Conservation (phyloP, 1,139 yeast genomes). For the Sugiyamaella paludigena region DNA sequence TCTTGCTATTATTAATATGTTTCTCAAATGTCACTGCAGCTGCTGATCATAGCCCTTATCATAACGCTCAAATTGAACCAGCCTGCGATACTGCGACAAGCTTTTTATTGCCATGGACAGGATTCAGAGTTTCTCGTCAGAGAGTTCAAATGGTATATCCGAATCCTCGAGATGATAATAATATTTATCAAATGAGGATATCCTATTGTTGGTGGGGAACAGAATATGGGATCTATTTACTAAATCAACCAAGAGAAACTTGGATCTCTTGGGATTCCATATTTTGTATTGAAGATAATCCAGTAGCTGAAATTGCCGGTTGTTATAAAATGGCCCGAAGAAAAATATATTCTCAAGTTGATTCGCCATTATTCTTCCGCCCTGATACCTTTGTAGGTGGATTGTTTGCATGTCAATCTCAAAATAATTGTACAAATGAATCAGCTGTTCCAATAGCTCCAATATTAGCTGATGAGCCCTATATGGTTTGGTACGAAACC, state of each 20-base stretch:
- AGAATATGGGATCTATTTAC: conserved; percentile 9
- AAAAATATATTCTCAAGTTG: conserved; percentile 11
- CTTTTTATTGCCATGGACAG: conserved; percentile 28
- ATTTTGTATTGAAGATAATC: conserved; percentile 20
- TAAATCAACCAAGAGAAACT: neutral
- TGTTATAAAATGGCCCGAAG: conserved; percentile 25
- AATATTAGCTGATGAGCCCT: conserved; percentile 31
- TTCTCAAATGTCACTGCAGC: too few species aligned
- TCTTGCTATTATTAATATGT: too few species aligned
- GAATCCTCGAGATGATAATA: neutral
- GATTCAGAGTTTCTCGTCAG: conserved; percentile 25
- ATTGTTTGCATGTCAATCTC: conserved; percentile 25
- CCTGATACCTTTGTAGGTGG: conserved; percentile 31
- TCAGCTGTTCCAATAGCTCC: conserved; percentile 28
- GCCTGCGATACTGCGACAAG: conserved; percentile 27
- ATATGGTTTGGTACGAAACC: conserved; percentile 24
- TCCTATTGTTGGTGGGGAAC: conserved; percentile 24
- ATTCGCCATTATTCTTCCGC: conserved; percentile 6
- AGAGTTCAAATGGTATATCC: neutral
- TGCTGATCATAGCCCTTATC: conserved; percentile 19
- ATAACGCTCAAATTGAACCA: conserved; percentile 19
- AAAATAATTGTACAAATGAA: conserved; percentile 11
- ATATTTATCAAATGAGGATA: conserved; percentile 16
- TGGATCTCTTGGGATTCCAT: conserved; percentile 24
- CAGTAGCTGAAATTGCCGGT: conserved; percentile 20